phyloP scores from a whole-genome alignment of 2,329 filamentous ascomycete species.

The Cladophialophora immunda region DNA sequence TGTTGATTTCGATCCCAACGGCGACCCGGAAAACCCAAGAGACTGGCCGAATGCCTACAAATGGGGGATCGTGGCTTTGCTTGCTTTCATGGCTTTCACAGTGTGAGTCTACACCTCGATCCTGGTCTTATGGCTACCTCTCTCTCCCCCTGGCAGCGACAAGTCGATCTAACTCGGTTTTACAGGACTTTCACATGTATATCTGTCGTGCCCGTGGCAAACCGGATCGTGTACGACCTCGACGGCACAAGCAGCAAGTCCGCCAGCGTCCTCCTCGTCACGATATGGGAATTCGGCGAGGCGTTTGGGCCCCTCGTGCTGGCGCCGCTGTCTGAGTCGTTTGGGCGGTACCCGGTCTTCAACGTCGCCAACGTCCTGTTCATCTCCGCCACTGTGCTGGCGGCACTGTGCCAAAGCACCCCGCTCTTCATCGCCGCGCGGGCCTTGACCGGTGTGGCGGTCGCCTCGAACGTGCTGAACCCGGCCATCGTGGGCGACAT shows the following conservation, averaged over 20 bases:
- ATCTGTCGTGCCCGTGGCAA: slow-evolving; percentile 63
- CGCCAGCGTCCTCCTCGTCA: slow-evolving; percentile 60
- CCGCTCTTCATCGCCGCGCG: slow-evolving; percentile 52
- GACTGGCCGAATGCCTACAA: slow-evolving; percentile 40
- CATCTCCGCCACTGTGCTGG: slow-evolving; percentile 53
- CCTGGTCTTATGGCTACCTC: neutral
- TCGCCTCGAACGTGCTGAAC: slow-evolving; percentile 64
- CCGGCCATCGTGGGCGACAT: slow-evolving; percentile 72
- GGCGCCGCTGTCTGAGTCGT: slow-evolving; percentile 56
- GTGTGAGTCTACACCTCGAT: slow-evolving; percentile 26
- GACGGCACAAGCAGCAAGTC: slow-evolving; percentile 53
- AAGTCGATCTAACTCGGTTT: slow-evolving; percentile 11
- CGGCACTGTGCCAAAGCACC: slow-evolving; percentile 50
- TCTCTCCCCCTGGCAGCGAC: too few species aligned
- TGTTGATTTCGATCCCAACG: slow-evolving; percentile 38
- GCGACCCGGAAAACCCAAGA: slow-evolving; percentile 41
- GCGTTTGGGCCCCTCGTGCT: slow-evolving; percentile 56
- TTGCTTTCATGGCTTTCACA: slow-evolving; percentile 40
- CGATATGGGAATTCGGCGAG: slow-evolving; percentile 61
- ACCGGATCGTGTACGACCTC: slow-evolving; percentile 59
- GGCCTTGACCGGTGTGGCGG: slow-evolving; percentile 55
- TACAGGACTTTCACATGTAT: slow-evolving; percentile 67
- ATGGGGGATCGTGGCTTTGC: slow-evolving; percentile 38
- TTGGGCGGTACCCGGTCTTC: slow-evolving; percentile 51
- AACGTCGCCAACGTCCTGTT: slow-evolving; percentile 55